Percentiles rank a stretch among this genome's conserved stretches.
Conservation (phyloP, 2,329 filamentous ascomycete genomes). For the Lachnellula arida region DNA sequence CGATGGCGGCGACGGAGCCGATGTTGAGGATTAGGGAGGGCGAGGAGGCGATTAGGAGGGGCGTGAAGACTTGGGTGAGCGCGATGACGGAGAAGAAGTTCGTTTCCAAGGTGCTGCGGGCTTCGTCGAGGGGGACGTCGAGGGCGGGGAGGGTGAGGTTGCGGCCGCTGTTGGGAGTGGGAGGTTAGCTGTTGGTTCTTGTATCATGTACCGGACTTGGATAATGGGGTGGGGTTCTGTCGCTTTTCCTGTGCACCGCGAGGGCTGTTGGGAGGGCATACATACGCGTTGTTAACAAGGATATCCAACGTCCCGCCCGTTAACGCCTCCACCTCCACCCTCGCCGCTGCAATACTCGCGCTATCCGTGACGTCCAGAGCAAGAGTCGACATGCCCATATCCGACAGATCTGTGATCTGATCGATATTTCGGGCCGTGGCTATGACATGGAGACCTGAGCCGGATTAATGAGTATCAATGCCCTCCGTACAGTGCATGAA, state of each 20-base stretch:
- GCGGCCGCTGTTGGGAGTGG: slow-evolving; percentile 12
- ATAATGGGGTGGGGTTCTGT: background rate
- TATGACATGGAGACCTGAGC: slow-evolving; percentile 35
- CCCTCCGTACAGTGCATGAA: background rate
- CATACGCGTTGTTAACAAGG: slow-evolving; percentile 80
- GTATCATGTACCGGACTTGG: background rate
- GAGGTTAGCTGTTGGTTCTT: no score
- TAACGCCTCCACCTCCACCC: slow-evolving; percentile 23
- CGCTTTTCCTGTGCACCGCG: background rate
- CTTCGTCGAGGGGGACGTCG: slow-evolving; percentile 32
- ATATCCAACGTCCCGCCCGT: slow-evolving; percentile 77
- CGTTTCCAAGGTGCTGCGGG: slow-evolving; percentile 32
- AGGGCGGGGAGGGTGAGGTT: slow-evolving; percentile 25
- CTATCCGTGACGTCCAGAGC: slow-evolving; percentile 37
- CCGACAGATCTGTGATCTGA: slow-evolving; percentile 30
- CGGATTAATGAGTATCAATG: background rate
- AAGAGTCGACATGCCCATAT: slow-evolving; percentile 34
- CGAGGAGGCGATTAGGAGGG: slow-evolving; percentile 29
- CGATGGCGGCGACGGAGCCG: slow-evolving; percentile 50
- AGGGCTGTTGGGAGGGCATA: background rate
- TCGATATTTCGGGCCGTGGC: slow-evolving; percentile 36
- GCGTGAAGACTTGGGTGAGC: slow-evolving; percentile 39
- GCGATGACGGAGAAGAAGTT: slow-evolving; percentile 40
- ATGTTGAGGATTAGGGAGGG: slow-evolving; percentile 26
- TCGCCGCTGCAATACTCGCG: slow-evolving; percentile 21